Conservation (phyloP, 2,329 filamentous ascomycete genomes). For the Colletotrichum kahawae region DNA sequence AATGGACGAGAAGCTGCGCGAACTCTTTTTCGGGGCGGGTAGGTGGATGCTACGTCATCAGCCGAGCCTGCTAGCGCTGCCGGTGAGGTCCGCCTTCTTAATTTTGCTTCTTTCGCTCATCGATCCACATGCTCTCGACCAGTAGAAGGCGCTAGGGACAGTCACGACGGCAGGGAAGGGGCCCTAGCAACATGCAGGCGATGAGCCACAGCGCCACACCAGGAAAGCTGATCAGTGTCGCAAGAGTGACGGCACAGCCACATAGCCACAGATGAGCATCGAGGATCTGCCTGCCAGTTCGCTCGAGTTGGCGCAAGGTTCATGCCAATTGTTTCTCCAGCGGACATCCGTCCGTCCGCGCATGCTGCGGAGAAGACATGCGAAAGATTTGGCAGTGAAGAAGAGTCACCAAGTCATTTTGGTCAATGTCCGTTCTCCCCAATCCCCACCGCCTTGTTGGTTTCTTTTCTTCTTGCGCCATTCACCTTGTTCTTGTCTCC, state of each 20-base stretch:
- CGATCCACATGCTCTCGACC: neutral
- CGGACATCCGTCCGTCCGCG: conserved; percentile 2
- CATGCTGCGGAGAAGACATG: neutral
- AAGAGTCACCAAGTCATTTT: neutral
- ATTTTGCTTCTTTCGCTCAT: conserved; percentile 4
- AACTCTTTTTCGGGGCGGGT: conserved; percentile 1
- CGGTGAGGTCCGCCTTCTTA: neutral
- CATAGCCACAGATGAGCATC: conserved; percentile 6
- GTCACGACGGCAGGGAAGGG: neutral
- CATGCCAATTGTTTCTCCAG: conserved; percentile 4
- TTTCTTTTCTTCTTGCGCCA: neutral
- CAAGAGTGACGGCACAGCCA: conserved; percentile 14
- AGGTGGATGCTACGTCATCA: conserved; percentile 21
- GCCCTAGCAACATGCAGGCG: neutral
- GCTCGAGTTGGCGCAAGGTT: neutral
- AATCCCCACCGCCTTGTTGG: neutral
- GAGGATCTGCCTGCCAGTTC: conserved; percentile 1
- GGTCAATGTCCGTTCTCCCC: neutral
- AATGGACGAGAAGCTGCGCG: neutral
- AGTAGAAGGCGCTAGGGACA: neutral
- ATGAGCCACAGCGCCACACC: conserved; percentile 19
- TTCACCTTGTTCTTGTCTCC: neutral
- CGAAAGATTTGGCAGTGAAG: neutral
- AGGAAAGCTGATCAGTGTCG: neutral
- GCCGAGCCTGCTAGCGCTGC: neutral